Base-by-base conservation (phyloP, 331 rosid genomes). In the Quercus phellos region DNA sequence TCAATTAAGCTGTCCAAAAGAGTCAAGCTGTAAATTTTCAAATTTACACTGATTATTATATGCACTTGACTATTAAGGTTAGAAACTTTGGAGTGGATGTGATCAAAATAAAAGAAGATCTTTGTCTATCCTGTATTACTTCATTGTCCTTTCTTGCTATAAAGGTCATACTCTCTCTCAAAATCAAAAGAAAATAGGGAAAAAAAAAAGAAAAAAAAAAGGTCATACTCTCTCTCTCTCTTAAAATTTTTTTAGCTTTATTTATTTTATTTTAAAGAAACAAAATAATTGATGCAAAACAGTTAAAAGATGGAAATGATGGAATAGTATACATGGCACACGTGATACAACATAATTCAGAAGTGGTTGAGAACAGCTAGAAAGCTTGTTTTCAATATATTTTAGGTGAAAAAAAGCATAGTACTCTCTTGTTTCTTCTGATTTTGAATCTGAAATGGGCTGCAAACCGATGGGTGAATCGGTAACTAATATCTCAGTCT, bases 361-460 rank as follows among this genome's bases (percentile, higher is more conserved):
- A 43, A 87, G 91, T 88, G 4, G 97, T 87, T 88, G 90, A 84
- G 88, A 55, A 79, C 85, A 82, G 82, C 72, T 80, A 82, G 67
- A 58, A 75, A 19, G 16, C 74, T 42, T 38, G 27, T 19, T 35
- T 35, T 38, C 22, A 0, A 9, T 59, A 35, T 68, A 71, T 72
- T 86, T 81, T 77, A 42, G 80, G 69, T 70, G 76, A 78, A 51
- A 80, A 81, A 78, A 77, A 43, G 73, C 56, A 54, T 30, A 30
- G 80, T 76, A 79, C 83, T 70, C 70, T 2, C 69, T 66, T 83
- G 86, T 81, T 78, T 78, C 66, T 77, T 77, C 55, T 73, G 56
- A 67, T 76, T 81, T 74, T 83, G 80, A 80, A 86, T 27, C 16
- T 14, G 84, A 88, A 74, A 71, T 59, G 82, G 76, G 35, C 58